Evolutionary conservation across 371 early-diverging fungal species (phyloP).

Genomic region (Blastocladiella emersonii): DNA sequence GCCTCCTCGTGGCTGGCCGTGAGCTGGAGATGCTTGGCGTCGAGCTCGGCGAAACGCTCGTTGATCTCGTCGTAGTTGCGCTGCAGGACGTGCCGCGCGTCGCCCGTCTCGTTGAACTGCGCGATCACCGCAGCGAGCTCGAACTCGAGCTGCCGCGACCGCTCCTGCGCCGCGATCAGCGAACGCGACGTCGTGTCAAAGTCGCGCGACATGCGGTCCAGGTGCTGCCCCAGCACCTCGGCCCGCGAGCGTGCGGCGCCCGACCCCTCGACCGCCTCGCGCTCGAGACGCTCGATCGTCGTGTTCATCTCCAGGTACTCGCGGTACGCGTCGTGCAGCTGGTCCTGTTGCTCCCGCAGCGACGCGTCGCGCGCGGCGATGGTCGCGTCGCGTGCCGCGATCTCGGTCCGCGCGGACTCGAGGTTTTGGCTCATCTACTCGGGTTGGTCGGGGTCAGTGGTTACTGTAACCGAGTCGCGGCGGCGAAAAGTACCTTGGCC

Average conservation of each 20-base stretch:
- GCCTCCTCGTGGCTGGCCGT: neutral
- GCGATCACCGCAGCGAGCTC: neutral
- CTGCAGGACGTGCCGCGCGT: neutral
- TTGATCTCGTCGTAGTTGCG: neutral
- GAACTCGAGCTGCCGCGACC: conserved; percentile 3
- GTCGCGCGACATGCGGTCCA: conserved; percentile 5
- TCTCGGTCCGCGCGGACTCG: neutral
- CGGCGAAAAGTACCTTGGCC: neutral
- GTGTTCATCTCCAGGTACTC: conserved; percentile 3
- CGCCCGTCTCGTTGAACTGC: conserved; percentile 2
- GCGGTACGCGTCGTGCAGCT: neutral
- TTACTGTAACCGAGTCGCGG: too few species aligned
- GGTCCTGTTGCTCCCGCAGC: neutral
- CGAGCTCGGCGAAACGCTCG: neutral
- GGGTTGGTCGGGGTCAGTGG: too few species aligned
- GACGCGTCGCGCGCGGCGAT: neutral
- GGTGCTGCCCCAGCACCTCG: neutral
- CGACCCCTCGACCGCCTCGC: conserved; percentile 1
- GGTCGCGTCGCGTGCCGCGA: neutral
- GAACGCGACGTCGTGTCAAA: conserved; percentile 2
- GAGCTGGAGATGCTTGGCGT: neutral
- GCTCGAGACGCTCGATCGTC: neutral
- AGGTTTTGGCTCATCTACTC: too few species aligned
- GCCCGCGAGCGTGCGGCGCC: neutral
- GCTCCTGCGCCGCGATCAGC: neutral